Percentiles rank a stretch among this genome's conserved stretches.
Conservation (phyloP, 768 basidiomycete genomes). For the Amanita jacksonii region DNA sequence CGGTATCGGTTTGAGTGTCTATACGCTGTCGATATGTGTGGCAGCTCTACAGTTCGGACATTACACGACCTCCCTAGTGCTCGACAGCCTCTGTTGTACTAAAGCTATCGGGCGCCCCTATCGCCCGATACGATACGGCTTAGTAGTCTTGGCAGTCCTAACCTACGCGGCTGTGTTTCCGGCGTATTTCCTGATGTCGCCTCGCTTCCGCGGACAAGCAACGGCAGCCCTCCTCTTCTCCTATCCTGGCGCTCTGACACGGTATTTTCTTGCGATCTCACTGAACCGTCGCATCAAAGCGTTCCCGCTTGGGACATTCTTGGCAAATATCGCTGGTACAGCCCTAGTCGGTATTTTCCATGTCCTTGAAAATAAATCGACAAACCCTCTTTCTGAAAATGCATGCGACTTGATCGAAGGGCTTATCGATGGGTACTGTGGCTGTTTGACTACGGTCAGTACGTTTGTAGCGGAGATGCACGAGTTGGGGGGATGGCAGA, state of each 20-base stretch:
- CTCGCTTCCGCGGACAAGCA: conserved; percentile 61
- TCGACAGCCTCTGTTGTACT: conserved; percentile 27
- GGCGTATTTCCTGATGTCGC: conserved; percentile 67
- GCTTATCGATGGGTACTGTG: conserved; percentile 87
- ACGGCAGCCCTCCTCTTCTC: conserved; percentile 85
- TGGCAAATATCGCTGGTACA: conserved; percentile 71
- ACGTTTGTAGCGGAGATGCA: conserved; percentile 82
- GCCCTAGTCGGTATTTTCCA: conserved; percentile 69
- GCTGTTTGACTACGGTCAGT: conserved; percentile 88
- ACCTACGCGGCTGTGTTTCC: conserved; percentile 70
- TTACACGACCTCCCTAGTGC: conserved; percentile 39
- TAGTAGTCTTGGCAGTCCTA: conserved; percentile 49
- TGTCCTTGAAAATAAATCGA: conserved; percentile 49
- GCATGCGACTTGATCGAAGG: conserved; percentile 75
- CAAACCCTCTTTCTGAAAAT: conserved; percentile 32
- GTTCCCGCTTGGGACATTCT: conserved; percentile 74
- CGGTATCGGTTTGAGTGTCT: conserved; percentile 68
- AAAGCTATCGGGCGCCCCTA: conserved; percentile 25
- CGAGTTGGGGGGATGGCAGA: conserved; percentile 44
- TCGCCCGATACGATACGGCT: conserved; percentile 34
- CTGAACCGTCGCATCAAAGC: conserved; percentile 57
- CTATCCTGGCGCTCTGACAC: conserved; percentile 80
- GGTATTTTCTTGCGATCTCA: conserved; percentile 64
- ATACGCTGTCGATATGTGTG: conserved; percentile 72
- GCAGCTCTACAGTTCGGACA: conserved; percentile 70